These are phyloP conservation scores for Populus simonii DNA, from an alignment of 345 rosid species.

Conservation along the genomic window DNA sequence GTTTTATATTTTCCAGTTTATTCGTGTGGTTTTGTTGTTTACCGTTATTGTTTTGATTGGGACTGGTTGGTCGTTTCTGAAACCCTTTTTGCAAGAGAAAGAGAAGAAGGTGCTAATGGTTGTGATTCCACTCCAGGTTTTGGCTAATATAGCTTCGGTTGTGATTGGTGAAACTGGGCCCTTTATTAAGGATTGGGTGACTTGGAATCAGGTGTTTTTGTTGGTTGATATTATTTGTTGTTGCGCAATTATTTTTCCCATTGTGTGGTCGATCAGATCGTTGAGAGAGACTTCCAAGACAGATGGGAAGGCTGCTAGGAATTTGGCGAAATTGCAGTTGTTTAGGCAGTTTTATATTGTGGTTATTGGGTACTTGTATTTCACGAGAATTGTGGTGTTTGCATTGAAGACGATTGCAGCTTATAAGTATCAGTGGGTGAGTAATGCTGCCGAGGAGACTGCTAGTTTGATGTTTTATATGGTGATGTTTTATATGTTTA, in stretches of 20 bases:
- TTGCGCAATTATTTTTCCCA: constrained; percentile 91
- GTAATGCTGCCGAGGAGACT: constrained; percentile 79
- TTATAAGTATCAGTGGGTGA: constrained; percentile 94
- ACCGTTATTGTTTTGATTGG: constrained; percentile 93
- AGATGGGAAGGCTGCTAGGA: constrained; percentile 89
- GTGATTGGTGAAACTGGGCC: constrained; percentile 97
- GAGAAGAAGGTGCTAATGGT: constrained; percentile 97
- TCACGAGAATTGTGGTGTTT: constrained; percentile 86
- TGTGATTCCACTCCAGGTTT: constrained; percentile 90
- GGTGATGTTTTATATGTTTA: constrained; percentile 84
- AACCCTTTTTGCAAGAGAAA: constrained; percentile 91
- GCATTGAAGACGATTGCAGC: constrained; percentile 83
- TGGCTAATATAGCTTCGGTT: constrained; percentile 81
- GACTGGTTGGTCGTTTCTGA: constrained; percentile 96
- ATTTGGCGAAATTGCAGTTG: constrained; percentile 75
- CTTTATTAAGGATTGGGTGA: constrained; percentile 80
- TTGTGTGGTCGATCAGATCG: constrained; percentile 89
- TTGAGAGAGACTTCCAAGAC: constrained; percentile 87
- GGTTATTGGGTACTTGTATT: constrained; percentile 84
- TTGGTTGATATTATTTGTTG: constrained; percentile 88
- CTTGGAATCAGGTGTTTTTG: constrained; percentile 93
- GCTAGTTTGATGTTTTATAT: constrained; percentile 75
- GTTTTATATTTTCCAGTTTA: constrained; percentile 84
- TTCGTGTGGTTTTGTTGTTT: constrained; percentile 78
- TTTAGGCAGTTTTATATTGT: constrained; percentile 91